phyloP scores from a whole-genome alignment of 176 grass and related monocot species.

The Cymbopogon citratus region DNA sequence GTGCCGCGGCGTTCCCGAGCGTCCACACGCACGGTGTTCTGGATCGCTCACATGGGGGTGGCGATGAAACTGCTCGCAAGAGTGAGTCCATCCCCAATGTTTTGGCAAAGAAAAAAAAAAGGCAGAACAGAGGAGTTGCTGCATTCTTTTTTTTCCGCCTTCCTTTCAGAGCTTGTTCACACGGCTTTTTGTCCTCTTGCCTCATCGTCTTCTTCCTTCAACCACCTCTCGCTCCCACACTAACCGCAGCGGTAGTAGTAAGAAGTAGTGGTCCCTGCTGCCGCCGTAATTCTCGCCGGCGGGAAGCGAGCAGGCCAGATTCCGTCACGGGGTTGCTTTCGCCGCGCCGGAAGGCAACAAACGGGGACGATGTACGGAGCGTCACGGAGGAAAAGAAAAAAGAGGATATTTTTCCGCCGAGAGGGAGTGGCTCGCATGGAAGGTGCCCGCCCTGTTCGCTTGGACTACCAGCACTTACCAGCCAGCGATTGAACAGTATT shows the following conservation, averaged over 20 bases:
- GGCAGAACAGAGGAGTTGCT: neutral
- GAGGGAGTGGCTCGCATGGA: neutral
- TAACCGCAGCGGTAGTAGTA: neutral
- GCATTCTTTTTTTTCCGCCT: neutral
- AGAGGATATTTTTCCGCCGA: neutral
- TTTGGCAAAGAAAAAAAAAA: neutral
- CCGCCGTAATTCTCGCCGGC: neutral
- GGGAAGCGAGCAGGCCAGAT: neutral
- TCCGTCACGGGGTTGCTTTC: slow-evolving; percentile 4
- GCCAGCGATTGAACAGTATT: too few species aligned
- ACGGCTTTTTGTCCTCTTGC: neutral
- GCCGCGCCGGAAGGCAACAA: slow-evolving; percentile 29
- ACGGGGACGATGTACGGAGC: neutral
- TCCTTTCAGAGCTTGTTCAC: neutral
- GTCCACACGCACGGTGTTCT: neutral
- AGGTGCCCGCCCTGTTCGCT: neutral
- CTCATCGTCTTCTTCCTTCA: neutral
- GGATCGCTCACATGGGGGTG: neutral
- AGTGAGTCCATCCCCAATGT: slow-evolving; percentile 6
- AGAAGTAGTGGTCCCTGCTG: neutral
- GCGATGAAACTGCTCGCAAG: neutral
- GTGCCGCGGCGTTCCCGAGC: neutral
- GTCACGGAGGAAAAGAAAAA: neutral
- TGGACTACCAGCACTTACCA: too few species aligned
- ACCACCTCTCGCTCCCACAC: neutral